Evolutionary conservation across 2,329 filamentous ascomycete species (phyloP).

Genomic region (Trichoderma sp.): DNA sequence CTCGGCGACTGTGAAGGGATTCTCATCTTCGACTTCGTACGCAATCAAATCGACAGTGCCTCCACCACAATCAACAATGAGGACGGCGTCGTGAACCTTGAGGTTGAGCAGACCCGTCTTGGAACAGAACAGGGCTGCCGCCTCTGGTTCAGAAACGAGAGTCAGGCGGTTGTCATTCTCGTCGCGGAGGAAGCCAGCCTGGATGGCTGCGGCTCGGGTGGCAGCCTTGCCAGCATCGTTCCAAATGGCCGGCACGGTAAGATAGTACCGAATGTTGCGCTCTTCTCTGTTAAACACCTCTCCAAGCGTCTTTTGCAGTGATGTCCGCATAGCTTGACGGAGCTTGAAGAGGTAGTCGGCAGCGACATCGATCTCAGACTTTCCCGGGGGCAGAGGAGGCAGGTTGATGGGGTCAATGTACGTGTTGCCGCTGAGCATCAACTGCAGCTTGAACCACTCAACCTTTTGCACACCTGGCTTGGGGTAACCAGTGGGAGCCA

Average conservation of each 20-base stretch:
- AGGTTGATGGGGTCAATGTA: constrained; percentile 99
- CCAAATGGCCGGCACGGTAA: constrained; percentile 99
- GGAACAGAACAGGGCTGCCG: constrained; percentile 94
- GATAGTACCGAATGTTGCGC: constrained; percentile 94
- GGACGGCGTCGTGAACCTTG: constrained; percentile 96
- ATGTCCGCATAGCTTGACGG: constrained; percentile 92
- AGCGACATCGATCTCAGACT: constrained; percentile 98
- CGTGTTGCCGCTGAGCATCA: constrained; percentile 98
- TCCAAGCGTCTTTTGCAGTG: constrained; percentile 91
- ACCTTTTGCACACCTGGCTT: constrained; percentile 98
- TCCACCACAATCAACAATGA: constrained; percentile 97
- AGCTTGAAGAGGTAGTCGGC: constrained; percentile 99
- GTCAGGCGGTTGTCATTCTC: constrained; percentile 97
- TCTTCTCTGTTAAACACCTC: constrained; percentile 98
- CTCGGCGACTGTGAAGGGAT: constrained; percentile 93
- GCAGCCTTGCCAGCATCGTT: constrained; percentile 98
- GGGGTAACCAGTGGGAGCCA: constrained; percentile 94
- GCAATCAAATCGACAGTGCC: constrained; percentile 98
- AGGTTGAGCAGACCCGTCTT: constrained; percentile 94
- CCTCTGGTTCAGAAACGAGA: constrained; percentile 92
- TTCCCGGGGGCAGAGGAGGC: constrained; percentile 91
- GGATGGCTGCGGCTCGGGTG: constrained; percentile 90
- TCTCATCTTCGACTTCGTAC: constrained; percentile 97
- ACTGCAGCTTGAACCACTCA: constrained; percentile 99
- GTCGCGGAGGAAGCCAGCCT: constrained; percentile 92